Evolutionary conservation across 768 basidiomycete genomes (phyloP).

Genomic region (Stropharia rugosoannulata): DNA sequence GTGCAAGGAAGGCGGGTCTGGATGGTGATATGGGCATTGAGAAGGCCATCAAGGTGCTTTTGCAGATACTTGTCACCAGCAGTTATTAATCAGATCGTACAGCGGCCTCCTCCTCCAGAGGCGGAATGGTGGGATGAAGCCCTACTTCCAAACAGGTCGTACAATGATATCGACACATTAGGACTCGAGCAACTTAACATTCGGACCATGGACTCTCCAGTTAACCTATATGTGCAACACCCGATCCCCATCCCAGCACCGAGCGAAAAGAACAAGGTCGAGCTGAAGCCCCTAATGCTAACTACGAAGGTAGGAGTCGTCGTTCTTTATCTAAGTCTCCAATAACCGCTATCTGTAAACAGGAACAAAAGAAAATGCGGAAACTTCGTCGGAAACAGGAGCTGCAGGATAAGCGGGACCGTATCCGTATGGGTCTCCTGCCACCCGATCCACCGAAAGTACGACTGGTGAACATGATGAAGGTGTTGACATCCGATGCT

Average conservation of each 20-base stretch:
- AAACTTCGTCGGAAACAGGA: slow-evolving; percentile 86
- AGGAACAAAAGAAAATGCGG: slow-evolving; percentile 97
- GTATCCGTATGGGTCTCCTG: slow-evolving; percentile 92
- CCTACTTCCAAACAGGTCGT: slow-evolving; percentile 75
- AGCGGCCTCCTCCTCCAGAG: slow-evolving; percentile 85
- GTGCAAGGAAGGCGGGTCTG: slow-evolving; percentile 89
- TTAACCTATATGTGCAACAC: slow-evolving; percentile 92
- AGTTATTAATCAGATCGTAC: slow-evolving; percentile 2
- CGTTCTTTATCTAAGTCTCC: not conserved
- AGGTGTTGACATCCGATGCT: slow-evolving; percentile 93
- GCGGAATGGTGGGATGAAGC: slow-evolving; percentile 98
- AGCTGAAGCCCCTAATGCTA: slow-evolving; percentile 85
- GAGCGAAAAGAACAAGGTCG: slow-evolving; percentile 76
- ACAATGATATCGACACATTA: slow-evolving; percentile 63
- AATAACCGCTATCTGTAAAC: slow-evolving; percentile 13
- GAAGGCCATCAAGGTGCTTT: slow-evolving; percentile 83
- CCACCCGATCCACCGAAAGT: slow-evolving; percentile 98
- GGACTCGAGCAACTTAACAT: slow-evolving; percentile 64
- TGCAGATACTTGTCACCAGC: not conserved
- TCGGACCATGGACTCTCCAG: slow-evolving; percentile 65
- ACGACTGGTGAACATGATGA: slow-evolving; percentile 94
- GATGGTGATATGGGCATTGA: slow-evolving; percentile 93
- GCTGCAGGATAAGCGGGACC: slow-evolving; percentile 90
- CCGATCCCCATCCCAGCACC: slow-evolving; percentile 95
- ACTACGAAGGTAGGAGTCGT: slow-evolving; percentile 71